Base-by-base conservation (phyloP, 352 stramenopile species). In the Phytophthora hybrid region DNA sequence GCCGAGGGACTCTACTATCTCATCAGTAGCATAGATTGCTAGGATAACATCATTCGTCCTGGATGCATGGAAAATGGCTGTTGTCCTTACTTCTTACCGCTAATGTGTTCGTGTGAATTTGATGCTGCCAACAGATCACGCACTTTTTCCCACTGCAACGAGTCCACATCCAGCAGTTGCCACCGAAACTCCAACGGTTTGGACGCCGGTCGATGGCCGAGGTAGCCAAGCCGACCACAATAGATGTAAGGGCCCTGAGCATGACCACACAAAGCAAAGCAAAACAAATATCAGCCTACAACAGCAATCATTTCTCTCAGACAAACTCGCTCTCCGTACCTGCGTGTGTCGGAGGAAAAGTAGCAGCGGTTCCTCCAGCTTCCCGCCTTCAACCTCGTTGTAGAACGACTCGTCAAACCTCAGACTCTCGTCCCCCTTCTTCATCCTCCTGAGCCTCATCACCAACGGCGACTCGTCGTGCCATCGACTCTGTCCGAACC, bases 151-250 rank as follows among this genome's bases (percentile, higher is more conserved):
- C 76, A 80, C 14, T 76, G n/a, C 32, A 78, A 29, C 11, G 65
- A 64, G 11, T 74, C 63, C 1, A 78, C 44, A 56, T 93, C 86
- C 13, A 91, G 62, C 41, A 93, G 58, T 64, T 93, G 86, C 83
- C 82, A 93, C 3, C 82, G 83, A 70, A 93, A 92, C 53, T 92
- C 83, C 9, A 93, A 52, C 39, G 83, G 86, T 19, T 69, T 76
- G 4, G 67, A 72, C 11, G 32, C 52, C 1, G 61, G 21, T 13
- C 64, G 60, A 29, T 84, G 56, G 11, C 86, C 86, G 18, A 93
- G 66, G 34, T 87, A 87, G 0, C 79, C 84, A n/a, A 92, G 59
- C 8, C 76, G 82, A 26, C 86, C 86, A 46, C 82, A 90, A 69
- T 93, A 93, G 32, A 93, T 81, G 77, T 93, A 92, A 11, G 86